Base-by-base conservation (phyloP, 306 rosid genomes). In the Geum urbanum region DNA sequence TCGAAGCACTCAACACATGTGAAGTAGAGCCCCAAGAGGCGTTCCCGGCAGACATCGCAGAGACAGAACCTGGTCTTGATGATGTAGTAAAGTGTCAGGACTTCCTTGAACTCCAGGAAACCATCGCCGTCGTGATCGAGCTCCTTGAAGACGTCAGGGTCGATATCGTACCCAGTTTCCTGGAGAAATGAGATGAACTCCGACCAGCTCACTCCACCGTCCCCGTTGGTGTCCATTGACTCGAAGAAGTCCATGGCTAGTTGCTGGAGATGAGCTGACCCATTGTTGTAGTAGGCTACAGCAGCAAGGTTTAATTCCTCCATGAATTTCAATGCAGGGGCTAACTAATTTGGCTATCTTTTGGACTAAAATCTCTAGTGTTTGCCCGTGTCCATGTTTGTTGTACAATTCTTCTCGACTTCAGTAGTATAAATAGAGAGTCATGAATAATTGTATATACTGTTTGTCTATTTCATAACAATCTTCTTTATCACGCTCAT, bases 1-100 rank as follows among this genome's bases (percentile, higher is more conserved):
- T 66, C 54, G 9, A 72, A 72, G 69, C 70, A 72, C 8, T 18
- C 69, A 1, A 72, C 62, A 16, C 69, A 72, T 0, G 76, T 72
- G 46, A 72, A 72, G 43, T 60, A 62, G 4, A 62, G 41, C 6
- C 48, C 61, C 4, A 12, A 6, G 8, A 60, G 76, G 37, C 9
- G 27, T 16, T 4, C 12, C 16, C 44, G n/a, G n/a, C 69, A 72
- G 6, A 1, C 6, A 9, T 3, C n/a, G 24, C 76, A 72, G n/a
- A 1, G 0, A 13, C 7, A 43, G 7, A 5, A 1, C 10, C 77
- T 59, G 27, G 70, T 73, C 52, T 51, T 73, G 16, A 73, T 20
- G 39, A 73, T n/a, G 71, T 49, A 73, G 54, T 51, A 51, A 41
- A 73, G 32, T 7, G 66, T 44, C 46, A 65, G 39, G 43, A 66